Evolutionary conservation across 2,329 filamentous ascomycete species (phyloP).

Genomic region (Fusarium anguioides): DNA sequence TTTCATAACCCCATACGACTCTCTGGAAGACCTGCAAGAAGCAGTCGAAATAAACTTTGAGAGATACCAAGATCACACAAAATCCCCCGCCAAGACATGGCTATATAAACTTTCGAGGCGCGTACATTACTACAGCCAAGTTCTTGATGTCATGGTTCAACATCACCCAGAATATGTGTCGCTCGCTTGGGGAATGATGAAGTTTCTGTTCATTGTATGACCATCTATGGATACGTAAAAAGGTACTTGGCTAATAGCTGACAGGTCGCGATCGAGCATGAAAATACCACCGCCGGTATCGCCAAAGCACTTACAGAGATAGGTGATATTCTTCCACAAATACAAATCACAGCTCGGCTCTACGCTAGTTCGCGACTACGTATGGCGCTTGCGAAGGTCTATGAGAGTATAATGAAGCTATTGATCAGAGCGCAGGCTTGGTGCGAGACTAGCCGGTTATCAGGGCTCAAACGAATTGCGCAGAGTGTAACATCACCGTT

Average conservation of each 20-base stretch:
- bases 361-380: not conserved
- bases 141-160: not conserved
- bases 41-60: not conserved
- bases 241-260: not conserved
- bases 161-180: slow-evolving; percentile 2
- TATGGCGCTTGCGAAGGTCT: not conserved
- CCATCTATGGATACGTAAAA: too few species aligned
- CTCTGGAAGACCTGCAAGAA: not conserved
- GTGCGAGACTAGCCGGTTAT: not conserved
- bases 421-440: not conserved
- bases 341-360: not conserved
- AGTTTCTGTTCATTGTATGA: not conserved
- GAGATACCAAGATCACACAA: not conserved
- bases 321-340: not conserved
- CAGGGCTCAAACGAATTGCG: not conserved
- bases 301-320: not conserved
- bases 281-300: not conserved
- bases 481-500: not conserved
- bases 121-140: not conserved
- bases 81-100: not conserved
- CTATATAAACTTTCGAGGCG: not conserved
- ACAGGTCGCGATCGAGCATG: not conserved
- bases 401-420: not conserved
- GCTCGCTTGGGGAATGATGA: not conserved
- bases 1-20: not conserved